Evolutionary conservation across 2,329 filamentous ascomycete genomes (phyloP).

Genomic region (Akanthomyces muscarius): DNA sequence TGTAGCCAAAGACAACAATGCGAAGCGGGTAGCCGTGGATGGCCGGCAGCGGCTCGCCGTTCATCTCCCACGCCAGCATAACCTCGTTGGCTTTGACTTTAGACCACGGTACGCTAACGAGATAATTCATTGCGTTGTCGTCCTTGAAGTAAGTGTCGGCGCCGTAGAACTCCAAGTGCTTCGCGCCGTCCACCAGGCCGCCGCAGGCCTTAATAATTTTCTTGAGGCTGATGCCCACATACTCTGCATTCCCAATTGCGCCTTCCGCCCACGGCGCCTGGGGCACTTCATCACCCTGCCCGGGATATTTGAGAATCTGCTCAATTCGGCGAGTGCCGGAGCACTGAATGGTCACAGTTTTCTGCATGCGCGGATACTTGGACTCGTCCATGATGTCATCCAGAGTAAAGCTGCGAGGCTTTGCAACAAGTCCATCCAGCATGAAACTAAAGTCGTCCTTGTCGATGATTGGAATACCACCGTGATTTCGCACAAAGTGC

Average conservation of each 20-base stretch:
- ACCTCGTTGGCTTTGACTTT: constrained; percentile 67
- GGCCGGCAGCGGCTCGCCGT: constrained; percentile 64
- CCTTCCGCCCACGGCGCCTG: constrained; percentile 59
- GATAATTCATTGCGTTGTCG: constrained; percentile 60
- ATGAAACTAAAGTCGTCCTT: constrained; percentile 48
- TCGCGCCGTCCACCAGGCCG: constrained; percentile 49
- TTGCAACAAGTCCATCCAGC: constrained; percentile 58
- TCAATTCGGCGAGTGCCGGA: constrained; percentile 66
- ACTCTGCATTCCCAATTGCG: constrained; percentile 62
- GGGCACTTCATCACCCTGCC: constrained; percentile 61
- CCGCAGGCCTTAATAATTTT: constrained; percentile 69
- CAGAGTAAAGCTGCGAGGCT: constrained; percentile 53
- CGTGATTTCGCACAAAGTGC: constrained; percentile 68
- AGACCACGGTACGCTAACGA: constrained; percentile 61
- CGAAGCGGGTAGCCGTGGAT: constrained; percentile 54
- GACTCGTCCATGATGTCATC: constrained; percentile 57
- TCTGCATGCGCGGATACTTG: constrained; percentile 56
- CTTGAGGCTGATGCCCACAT: constrained; percentile 61
- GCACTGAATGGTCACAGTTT: constrained; percentile 61
- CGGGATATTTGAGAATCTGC: constrained; percentile 61
- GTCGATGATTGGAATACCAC: constrained; percentile 64
- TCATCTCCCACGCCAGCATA: constrained; percentile 68
- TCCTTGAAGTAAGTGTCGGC: constrained; percentile 73
- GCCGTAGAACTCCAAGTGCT: constrained; percentile 65
- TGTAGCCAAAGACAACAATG: constrained; percentile 61